phyloP scores from a whole-genome alignment of 345 rosid species.

The Angophora floribunda region DNA sequence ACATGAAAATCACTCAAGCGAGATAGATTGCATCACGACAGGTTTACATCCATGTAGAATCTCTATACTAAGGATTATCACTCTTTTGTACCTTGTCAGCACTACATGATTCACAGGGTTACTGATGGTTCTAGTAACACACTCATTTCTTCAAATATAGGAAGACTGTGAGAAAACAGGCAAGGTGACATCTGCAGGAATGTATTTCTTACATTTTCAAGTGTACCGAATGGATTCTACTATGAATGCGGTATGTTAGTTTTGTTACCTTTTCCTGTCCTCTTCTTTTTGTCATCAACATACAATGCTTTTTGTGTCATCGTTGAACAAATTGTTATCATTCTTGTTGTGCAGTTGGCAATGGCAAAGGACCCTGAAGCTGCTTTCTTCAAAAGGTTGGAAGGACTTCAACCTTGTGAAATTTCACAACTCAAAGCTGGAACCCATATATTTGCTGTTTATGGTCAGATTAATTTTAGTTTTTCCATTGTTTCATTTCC shows the following conservation, averaged over 20 bases:
- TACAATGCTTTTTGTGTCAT: neutral
- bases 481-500: neutral
- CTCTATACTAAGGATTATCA: neutral
- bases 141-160: conserved; percentile 30
- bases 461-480: conserved; percentile 43
- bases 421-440: conserved; percentile 92
- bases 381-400: conserved; percentile 91
- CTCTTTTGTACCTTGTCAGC: neutral
- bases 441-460: conserved; percentile 97
- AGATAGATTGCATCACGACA: neutral
- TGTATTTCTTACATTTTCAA: conserved; percentile 99
- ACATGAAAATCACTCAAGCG: neutral
- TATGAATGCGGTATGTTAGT: conserved; percentile 64
- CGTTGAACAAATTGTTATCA: neutral
- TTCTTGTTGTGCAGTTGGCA: conserved; percentile 54
- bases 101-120: neutral
- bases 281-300: neutral
- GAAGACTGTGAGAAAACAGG: conserved; percentile 99
- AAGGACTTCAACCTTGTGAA: conserved; percentile 99
- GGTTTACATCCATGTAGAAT: neutral
- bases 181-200: conserved; percentile 93
- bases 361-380: conserved; percentile 98
- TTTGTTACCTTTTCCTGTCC: neutral
- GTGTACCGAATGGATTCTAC: conserved; percentile 98
- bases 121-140: neutral